phyloP scores from a whole-genome alignment of 177 flowering plant species.

The Vitis hybrid region DNA sequence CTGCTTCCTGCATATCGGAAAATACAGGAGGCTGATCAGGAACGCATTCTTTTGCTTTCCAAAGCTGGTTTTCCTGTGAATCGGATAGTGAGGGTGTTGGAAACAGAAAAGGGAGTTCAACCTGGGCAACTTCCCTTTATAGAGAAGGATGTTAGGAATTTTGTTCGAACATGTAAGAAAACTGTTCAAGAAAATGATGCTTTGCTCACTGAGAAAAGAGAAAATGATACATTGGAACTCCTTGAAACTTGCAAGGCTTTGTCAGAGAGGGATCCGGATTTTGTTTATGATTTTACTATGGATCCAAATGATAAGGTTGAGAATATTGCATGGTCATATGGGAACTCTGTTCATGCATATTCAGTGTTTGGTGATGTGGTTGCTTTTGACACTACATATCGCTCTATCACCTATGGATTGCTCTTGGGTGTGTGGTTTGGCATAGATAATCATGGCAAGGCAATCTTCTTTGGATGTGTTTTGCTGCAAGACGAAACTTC shows the following conservation, averaged over 20 bases:
- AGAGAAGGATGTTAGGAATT: conserved; percentile 71
- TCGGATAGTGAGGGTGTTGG: conserved; percentile 60
- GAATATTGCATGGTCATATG: conserved; percentile 71
- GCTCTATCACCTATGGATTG: conserved; percentile 60
- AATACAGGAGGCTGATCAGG: conserved; percentile 70
- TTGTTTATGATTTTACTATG: conserved; percentile 49
- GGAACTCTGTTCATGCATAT: conserved; percentile 47
- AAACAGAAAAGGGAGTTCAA: conserved; percentile 68
- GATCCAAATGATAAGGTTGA: conserved; percentile 66
- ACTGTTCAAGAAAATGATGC: conserved; percentile 66
- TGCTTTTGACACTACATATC: conserved; percentile 53
- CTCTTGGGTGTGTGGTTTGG: conserved; percentile 70
- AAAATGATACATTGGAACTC: conserved; percentile 58
- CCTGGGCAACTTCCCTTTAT: conserved; percentile 66
- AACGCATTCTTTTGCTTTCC: conserved; percentile 60
- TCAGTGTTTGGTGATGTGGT: conserved; percentile 62
- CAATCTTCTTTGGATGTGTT: conserved; percentile 59
- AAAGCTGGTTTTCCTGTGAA: conserved; percentile 82
- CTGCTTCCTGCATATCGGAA: conserved; percentile 76
- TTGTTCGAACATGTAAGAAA: conserved; percentile 59
- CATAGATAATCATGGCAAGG: conserved; percentile 61
- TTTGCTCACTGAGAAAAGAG: conserved; percentile 52
- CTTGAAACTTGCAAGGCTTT: conserved; percentile 60
- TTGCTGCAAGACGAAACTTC: conserved; percentile 61
- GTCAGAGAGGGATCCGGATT: conserved; percentile 45